These are phyloP conservation scores for Naganishia liquefaciens DNA, from an alignment of 1,284 basidiomycete species.

Conservation along the genomic window DNA sequence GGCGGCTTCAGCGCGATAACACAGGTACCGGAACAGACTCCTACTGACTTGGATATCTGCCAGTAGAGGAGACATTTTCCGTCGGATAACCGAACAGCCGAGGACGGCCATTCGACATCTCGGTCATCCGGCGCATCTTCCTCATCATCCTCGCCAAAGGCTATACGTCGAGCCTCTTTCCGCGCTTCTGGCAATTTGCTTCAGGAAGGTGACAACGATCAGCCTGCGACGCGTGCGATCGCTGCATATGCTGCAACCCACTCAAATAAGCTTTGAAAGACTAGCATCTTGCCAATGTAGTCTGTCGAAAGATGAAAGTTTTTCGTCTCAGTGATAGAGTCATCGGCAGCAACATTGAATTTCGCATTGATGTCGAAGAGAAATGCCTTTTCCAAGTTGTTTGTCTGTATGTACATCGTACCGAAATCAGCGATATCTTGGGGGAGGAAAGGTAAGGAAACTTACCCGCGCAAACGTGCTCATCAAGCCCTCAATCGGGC, in stretches of 20 bases:
- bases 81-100: constrained; percentile 27
- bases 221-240: not conserved
- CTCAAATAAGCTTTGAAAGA: constrained; percentile 83
- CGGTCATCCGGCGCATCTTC: constrained; percentile 41
- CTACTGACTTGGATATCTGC: constrained; percentile 69
- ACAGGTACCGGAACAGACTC: constrained; percentile 1
- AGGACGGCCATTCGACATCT: constrained; percentile 47
- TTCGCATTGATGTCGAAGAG: constrained; percentile 84
- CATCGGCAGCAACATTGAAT: constrained; percentile 88
- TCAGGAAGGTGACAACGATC: constrained; percentile 5
- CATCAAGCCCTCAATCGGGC: constrained; percentile 55
- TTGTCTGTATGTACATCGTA: constrained; percentile 1
- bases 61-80: constrained; percentile 83
- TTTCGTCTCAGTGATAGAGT: constrained; percentile 83
- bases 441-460: not conserved
- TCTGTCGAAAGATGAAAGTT: constrained; percentile 88
- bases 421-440: not conserved
- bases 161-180: constrained; percentile 28
- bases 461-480: constrained; percentile 55
- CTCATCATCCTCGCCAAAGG: constrained; percentile 35
- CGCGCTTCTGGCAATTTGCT: constrained; percentile 28
- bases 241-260: constrained; percentile 47
- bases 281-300: constrained; percentile 82
- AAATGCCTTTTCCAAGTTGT: constrained; percentile 72
- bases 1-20: not conserved